Evolutionary conservation across 2,329 filamentous ascomycete species (phyloP).

Genomic region (Colletotrichum sp.): DNA sequence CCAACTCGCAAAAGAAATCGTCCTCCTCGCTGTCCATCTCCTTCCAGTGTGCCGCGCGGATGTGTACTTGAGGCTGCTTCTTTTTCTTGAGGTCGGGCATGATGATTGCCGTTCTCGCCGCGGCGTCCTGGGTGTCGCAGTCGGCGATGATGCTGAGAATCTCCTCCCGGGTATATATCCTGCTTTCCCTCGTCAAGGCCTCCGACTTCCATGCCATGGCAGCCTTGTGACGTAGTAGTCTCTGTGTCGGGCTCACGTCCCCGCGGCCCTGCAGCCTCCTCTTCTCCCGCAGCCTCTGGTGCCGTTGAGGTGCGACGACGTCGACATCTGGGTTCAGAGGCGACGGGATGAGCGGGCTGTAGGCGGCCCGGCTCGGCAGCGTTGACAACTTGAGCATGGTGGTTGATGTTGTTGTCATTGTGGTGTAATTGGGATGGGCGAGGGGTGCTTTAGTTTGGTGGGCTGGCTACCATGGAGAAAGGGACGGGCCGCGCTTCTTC

Average conservation of each 20-base stretch:
- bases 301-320: conserved; percentile 12
- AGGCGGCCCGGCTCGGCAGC: conserved; percentile 16
- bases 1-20: conserved; percentile 18
- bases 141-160: conserved; percentile 19
- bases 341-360: conserved; percentile 30
- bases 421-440: background rate
- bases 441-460: background rate
- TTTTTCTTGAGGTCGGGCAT: background rate
- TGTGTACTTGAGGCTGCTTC: conserved; percentile 4
- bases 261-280: conserved; percentile 18
- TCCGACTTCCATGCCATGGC: conserved; percentile 42
- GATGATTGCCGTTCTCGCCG: background rate
- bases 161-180: conserved; percentile 14
- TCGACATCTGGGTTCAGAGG: conserved; percentile 30
- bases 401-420: background rate
- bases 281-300: conserved; percentile 20
- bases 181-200: conserved; percentile 13
- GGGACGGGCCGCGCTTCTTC: conserved; percentile 1
- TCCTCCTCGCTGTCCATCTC: conserved; percentile 17
- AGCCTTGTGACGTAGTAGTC: conserved; percentile 46
- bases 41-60: conserved; percentile 21
- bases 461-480: background rate
- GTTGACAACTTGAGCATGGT: conserved; percentile 13
- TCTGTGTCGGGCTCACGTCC: conserved; percentile 43
- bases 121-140: conserved; percentile 12